Percentiles rank a stretch among this genome's conserved stretches.
Evolutionary conservation across 2,329 filamentous ascomycete species (phyloP).

Genomic region (Diaporthe nobilis): DNA sequence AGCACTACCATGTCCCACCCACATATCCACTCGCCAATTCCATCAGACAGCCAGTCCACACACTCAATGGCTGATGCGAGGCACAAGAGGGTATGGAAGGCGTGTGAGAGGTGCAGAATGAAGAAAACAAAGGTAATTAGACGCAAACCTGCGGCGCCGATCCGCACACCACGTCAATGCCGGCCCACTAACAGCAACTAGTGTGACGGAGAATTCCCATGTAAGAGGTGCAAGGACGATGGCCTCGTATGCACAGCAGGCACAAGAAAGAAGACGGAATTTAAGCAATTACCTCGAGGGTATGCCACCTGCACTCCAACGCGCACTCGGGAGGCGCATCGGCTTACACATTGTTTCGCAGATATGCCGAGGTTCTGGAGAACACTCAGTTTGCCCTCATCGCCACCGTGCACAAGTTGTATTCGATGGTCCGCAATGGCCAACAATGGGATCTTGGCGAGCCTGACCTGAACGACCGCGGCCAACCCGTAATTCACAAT

Average conservation of each 20-base stretch:
- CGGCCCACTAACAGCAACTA: constrained; percentile 48
- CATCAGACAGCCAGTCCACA: constrained; percentile 55
- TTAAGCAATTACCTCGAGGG: constrained; percentile 75
- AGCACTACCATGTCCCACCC: constrained; percentile 56
- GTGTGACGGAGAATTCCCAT: constrained; percentile 77
- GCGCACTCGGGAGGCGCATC: not conserved
- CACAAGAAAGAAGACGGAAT: constrained; percentile 77
- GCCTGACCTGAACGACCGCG: constrained; percentile 73
- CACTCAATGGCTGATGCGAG: constrained; percentile 64
- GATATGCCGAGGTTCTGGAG: constrained; percentile 75
- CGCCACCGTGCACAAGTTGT: constrained; percentile 76
- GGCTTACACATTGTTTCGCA: constrained; percentile 48
- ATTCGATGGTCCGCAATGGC: constrained; percentile 72
- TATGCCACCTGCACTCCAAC: constrained; percentile 52
- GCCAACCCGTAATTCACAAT: constrained; percentile 75
- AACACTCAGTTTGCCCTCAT: constrained; percentile 76
- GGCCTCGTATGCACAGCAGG: constrained; percentile 75
- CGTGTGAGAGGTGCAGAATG: constrained; percentile 76
- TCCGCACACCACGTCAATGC: no score
- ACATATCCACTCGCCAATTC: constrained; percentile 53
- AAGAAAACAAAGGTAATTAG: constrained; percentile 76
- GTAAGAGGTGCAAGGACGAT: constrained; percentile 77
- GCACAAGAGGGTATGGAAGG: constrained; percentile 77
- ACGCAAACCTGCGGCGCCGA: constrained; percentile 10
- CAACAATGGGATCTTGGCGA: constrained; percentile 75